Percentiles rank a stretch among this genome's conserved stretches.
These are phyloP conservation scores for Penicillium psychrofluorescens DNA, from an alignment of 495 filamentous ascomycete species.

Conservation along the genomic window DNA sequence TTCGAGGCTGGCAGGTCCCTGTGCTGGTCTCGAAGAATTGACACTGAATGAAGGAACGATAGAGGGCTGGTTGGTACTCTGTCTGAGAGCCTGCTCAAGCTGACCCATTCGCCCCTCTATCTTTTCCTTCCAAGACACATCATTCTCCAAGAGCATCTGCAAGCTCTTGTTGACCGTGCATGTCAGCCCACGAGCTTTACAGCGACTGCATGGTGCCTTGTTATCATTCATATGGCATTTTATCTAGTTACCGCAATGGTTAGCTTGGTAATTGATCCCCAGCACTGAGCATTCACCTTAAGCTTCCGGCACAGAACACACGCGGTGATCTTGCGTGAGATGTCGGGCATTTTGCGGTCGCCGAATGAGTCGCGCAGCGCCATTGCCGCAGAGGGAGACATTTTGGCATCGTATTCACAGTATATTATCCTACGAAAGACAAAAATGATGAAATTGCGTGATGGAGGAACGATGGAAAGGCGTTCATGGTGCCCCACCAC, in stretches of 20 bases:
- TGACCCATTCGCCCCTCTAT: constrained; percentile 2
- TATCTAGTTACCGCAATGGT: neutral
- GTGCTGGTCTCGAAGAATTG: too few species aligned
- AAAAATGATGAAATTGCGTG: neutral
- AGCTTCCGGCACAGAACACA: constrained; percentile 11
- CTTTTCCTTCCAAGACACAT: constrained; percentile 3
- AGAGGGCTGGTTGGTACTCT: neutral
- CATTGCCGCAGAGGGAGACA: constrained; percentile 1
- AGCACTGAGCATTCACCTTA: neutral
- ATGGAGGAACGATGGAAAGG: neutral
- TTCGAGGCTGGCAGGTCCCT: too few species aligned
- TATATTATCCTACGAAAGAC: too few species aligned
- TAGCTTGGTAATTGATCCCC: too few species aligned
- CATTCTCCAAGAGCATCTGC: constrained; percentile 6
- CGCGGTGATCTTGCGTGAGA: constrained; percentile 17
- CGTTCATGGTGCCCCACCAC: neutral
- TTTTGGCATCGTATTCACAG: neutral
- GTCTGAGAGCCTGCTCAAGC: constrained; percentile 1
- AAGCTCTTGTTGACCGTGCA: constrained; percentile 7
- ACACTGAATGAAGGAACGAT: neutral
- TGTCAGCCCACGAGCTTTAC: constrained; percentile 4
- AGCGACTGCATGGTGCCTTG: constrained; percentile 4
- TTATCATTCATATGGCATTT: constrained; percentile 5
- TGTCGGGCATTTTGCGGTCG: constrained; percentile 12
- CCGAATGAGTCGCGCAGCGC: constrained; percentile 8